Evolutionary conservation across 805 yeast species (phyloP).

Genomic region (Sugiyamaella boreocaroliniensis): DNA sequence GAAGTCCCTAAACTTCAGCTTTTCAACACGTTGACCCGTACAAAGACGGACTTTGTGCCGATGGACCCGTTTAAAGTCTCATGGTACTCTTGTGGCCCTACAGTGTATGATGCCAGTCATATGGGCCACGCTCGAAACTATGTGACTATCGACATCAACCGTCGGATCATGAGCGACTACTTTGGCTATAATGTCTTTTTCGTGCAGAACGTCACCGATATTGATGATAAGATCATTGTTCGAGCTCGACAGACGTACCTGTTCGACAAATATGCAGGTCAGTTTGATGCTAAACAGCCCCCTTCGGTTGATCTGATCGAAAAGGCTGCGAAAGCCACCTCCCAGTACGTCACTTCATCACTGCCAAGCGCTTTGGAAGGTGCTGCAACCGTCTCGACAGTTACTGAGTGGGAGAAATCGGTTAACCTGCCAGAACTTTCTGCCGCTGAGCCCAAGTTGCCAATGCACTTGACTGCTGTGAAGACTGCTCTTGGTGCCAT

Average conservation of each 20-base stretch:
- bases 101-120: slow-evolving; percentile 91
- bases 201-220: slow-evolving; percentile 97
- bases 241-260: slow-evolving; percentile 88
- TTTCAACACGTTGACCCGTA: slow-evolving; percentile 77
- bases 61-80: slow-evolving; percentile 52
- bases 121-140: slow-evolving; percentile 99
- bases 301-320: slow-evolving; percentile 33
- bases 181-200: slow-evolving; percentile 84
- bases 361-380: slow-evolving; percentile 2
- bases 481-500: slow-evolving; percentile 43
- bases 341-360: slow-evolving; percentile 43
- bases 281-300: slow-evolving; percentile 26
- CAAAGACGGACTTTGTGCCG: slow-evolving; percentile 76
- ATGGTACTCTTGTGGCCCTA: slow-evolving; percentile 99
- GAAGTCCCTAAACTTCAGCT: slow-evolving; percentile 40
- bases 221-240: slow-evolving; percentile 92
- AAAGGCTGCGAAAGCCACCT: slow-evolving; percentile 41
- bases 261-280: slow-evolving; percentile 51
- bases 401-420: slow-evolving; percentile 5
- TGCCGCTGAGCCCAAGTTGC: slow-evolving; percentile 66
- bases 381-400: slow-evolving; percentile 3
- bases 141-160: slow-evolving; percentile 86
- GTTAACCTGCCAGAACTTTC: slow-evolving; percentile 45
- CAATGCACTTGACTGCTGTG: slow-evolving; percentile 73
- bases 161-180: slow-evolving; percentile 82